Evolutionary conservation across 139 green algal genomes (phyloP).

Genomic region (Zygnema circumcarinatum): DNA sequence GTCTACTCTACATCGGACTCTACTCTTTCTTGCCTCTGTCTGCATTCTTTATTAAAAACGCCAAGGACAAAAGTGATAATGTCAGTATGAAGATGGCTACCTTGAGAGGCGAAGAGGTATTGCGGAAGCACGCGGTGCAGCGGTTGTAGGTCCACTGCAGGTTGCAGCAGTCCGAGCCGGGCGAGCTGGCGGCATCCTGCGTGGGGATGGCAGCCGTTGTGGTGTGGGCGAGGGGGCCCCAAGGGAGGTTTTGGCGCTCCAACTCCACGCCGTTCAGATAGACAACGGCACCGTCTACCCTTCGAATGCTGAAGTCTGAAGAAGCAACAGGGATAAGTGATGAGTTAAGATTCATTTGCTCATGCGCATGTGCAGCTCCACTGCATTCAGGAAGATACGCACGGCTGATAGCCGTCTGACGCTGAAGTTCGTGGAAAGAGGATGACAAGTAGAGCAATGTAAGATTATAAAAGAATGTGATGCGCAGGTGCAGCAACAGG

Average conservation of each 20-base stretch:
- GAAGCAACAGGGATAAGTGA: background rate
- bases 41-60: no score
- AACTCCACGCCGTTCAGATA: conserved; percentile 44
- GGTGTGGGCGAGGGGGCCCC: background rate
- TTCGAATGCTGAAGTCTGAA: conserved; percentile 21
- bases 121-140: conserved; percentile 13
- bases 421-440: no score
- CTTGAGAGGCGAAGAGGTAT: background rate
- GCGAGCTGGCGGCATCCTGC: background rate
- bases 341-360: no score
- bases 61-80: background rate
- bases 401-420: no score
- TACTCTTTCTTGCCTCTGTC: no score
- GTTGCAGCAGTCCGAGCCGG: conserved; percentile 5
- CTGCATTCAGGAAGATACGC: no score
- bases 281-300: conserved; percentile 38
- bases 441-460: no score
- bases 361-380: no score
- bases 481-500: no score
- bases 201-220: background rate
- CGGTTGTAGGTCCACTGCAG: conserved; percentile 13
- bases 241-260: conserved; percentile 25
- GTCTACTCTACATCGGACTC: no score
- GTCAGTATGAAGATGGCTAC: background rate
- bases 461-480: no score